Evolutionary conservation across 1,284 basidiomycete genomes (phyloP).

Genomic region (Cystobasidium sp.): DNA sequence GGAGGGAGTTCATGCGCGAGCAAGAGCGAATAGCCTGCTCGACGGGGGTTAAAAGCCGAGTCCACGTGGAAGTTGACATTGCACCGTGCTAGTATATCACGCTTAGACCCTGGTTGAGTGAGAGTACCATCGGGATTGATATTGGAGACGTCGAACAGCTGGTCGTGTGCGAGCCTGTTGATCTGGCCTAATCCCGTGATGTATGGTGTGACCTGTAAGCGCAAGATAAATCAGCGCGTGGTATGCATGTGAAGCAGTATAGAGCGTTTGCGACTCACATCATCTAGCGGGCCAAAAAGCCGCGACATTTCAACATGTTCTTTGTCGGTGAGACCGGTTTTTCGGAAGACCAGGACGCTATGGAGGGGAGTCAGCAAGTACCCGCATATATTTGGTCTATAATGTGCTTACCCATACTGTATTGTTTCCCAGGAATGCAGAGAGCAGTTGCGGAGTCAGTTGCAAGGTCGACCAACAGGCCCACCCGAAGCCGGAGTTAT

Average conservation of each 20-base stretch:
- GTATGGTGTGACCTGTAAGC: not conserved
- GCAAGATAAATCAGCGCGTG: not conserved
- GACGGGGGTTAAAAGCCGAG: slow-evolving; percentile 7
- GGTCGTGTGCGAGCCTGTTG: not conserved
- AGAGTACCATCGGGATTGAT: not conserved
- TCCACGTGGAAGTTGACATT: slow-evolving; percentile 12
- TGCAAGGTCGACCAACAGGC: no score
- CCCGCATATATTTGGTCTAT: not conserved
- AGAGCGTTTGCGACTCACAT: not conserved
- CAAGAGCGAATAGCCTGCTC: slow-evolving; percentile 8
- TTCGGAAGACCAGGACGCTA: slow-evolving; percentile 1
- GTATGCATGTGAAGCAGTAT: not conserved
- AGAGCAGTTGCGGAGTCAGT: no score
- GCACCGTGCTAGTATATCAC: not conserved
- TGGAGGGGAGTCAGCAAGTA: not conserved
- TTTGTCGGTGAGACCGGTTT: slow-evolving; percentile 7
- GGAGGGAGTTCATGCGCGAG: not conserved
- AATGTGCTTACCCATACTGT: not conserved
- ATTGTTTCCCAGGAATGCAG: no score
- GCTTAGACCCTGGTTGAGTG: not conserved
- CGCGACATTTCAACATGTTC: slow-evolving; percentile 4
- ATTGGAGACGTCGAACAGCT: slow-evolving; percentile 5
- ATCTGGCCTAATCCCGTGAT: slow-evolving; percentile 3
- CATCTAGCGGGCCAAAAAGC: not conserved
- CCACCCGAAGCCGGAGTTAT: no score